Percentiles rank a stretch among this genome's conserved stretches.
phyloP scores from a whole-genome alignment of 1,284 basidiomycete genomes.

The Chiua sp. region DNA sequence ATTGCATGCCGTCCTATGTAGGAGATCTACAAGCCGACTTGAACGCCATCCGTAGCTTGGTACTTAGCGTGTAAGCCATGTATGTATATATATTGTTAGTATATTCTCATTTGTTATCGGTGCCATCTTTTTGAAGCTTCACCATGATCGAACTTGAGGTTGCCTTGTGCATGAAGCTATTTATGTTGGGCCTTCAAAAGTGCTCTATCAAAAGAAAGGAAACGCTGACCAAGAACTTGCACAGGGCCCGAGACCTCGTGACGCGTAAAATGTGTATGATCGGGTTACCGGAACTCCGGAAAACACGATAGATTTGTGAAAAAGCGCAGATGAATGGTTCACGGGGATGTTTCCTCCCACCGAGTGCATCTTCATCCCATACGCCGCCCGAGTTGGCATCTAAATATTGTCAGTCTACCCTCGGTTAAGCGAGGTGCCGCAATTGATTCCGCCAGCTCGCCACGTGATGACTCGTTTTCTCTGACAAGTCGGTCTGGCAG shows the following conservation, averaged over 20 bases:
- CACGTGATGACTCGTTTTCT: background rate
- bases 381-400: background rate
- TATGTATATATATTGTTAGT: no score
- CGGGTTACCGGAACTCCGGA: background rate
- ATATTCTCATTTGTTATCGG: no score
- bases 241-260: no score
- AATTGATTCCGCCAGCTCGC: background rate
- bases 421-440: background rate
- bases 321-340: background rate
- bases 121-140: background rate
- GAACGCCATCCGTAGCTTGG: no score
- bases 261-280: background rate
- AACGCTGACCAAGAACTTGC: background rate
- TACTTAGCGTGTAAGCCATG: no score
- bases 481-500: background rate
- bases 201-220: background rate
- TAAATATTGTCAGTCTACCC: background rate
- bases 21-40: no score
- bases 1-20: no score
- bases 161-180: no score
- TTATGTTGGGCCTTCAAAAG: no score
- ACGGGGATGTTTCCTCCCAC: background rate
- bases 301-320: background rate
- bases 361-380: background rate
- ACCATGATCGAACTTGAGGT: no score